These are phyloP conservation scores for Atkinsonella texensis DNA, from an alignment of 2,329 filamentous ascomycete species.

Conservation along the genomic window DNA sequence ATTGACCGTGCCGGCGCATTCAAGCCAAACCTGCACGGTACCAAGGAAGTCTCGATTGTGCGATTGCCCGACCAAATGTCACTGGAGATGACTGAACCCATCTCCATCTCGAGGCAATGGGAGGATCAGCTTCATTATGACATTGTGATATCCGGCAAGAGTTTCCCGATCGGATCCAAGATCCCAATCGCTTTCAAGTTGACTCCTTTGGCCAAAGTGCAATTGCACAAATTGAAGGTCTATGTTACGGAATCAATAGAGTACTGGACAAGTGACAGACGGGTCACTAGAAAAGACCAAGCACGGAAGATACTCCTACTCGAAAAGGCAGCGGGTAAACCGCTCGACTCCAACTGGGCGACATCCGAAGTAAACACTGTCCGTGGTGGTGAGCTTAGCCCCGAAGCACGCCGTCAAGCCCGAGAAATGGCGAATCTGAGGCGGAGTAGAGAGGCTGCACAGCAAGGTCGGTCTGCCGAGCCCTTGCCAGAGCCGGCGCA, in stretches of 20 bases:
- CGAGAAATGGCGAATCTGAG: constrained; percentile 33
- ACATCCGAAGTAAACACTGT: constrained; percentile 66
- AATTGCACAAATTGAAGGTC: constrained; percentile 85
- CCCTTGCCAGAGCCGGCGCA: constrained; percentile 40
- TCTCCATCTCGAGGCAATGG: constrained; percentile 88
- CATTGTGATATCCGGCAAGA: constrained; percentile 91
- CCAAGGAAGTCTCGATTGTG: constrained; percentile 72
- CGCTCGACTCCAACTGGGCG: constrained; percentile 59
- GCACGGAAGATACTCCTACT: constrained; percentile 76
- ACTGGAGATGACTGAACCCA: constrained; percentile 81
- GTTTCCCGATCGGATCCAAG: constrained; percentile 76
- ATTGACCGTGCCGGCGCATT: constrained; percentile 83
- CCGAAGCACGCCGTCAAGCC: constrained; percentile 34
- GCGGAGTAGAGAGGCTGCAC: constrained; percentile 42
- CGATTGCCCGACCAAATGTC: constrained; percentile 80
- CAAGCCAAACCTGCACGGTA: constrained; percentile 73
- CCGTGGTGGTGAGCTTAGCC: constrained; percentile 64
- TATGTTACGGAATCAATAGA: constrained; percentile 84
- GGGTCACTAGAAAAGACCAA: constrained; percentile 73
- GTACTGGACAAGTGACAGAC: constrained; percentile 78
- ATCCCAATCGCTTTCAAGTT: constrained; percentile 92
- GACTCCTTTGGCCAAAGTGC: constrained; percentile 83
- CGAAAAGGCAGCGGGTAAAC: constrained; percentile 74
- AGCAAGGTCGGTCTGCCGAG: constrained; percentile 25
- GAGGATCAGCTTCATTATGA: constrained; percentile 93